These are phyloP conservation scores for Ustilago loliicola DNA, from an alignment of 1,284 basidiomycete genomes.

Conservation along the genomic window DNA sequence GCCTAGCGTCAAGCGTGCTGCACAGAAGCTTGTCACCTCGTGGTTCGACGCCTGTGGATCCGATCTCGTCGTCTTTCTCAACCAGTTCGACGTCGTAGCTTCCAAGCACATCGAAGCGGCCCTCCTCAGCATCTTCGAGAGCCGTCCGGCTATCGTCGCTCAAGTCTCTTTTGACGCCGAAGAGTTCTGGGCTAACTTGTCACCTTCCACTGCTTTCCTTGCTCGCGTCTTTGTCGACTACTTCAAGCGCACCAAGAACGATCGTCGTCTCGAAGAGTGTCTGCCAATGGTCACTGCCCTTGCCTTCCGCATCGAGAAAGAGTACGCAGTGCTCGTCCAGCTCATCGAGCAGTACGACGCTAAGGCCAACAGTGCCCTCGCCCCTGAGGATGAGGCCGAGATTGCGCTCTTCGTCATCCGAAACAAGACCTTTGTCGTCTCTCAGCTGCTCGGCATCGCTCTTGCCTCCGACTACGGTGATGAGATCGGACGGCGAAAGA, in stretches of 20 bases:
- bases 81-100: constrained; percentile 77
- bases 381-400: constrained; percentile 49
- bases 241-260: constrained; percentile 77
- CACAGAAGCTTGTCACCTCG: constrained; percentile 74
- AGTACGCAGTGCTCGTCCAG: constrained; percentile 65
- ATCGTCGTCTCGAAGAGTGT: constrained; percentile 79
- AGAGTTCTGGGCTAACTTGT: constrained; percentile 81
- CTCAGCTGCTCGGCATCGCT: constrained; percentile 84
- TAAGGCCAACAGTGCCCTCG: constrained; percentile 29
- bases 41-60: constrained; percentile 64
- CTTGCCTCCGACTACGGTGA: constrained; percentile 91
- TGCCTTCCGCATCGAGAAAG: constrained; percentile 85
- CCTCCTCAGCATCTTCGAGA: constrained; percentile 77
- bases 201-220: constrained; percentile 85
- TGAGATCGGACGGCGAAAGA: constrained; percentile 92
- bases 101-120: constrained; percentile 79
- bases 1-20: constrained; percentile 82
- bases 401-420: constrained; percentile 48
- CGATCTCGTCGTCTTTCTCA: constrained; percentile 74
- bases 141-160: constrained; percentile 76
- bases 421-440: constrained; percentile 79
- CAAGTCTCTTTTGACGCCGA: constrained; percentile 77
- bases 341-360: constrained; percentile 54
- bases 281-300: constrained; percentile 91
- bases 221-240: constrained; percentile 87